A percentile compares a stretch with the other conserved stretches of the same genome.
Conservation (phyloP, 306 rosid species). For the Gastrolobium bilobum region DNA sequence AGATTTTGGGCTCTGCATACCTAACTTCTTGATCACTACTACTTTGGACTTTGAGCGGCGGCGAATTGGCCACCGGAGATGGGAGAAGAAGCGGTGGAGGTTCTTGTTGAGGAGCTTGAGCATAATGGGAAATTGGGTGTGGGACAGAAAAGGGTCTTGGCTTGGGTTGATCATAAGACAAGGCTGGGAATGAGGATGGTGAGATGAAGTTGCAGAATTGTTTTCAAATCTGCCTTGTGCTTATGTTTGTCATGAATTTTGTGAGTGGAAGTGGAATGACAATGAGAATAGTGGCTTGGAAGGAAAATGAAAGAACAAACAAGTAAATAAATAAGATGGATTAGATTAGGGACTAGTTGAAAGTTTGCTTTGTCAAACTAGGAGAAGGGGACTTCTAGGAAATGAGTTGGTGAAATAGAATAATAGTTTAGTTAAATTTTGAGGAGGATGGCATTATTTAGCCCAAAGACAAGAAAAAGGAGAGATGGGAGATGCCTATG, state of each 20-base stretch:
- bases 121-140: slow-evolving; percentile 55
- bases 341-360: slow-evolving; percentile 31
- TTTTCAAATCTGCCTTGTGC: slow-evolving; percentile 39
- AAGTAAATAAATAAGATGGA: neutral
- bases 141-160: slow-evolving; percentile 26
- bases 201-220: slow-evolving; percentile 48
- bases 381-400: slow-evolving; percentile 45
- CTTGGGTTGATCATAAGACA: slow-evolving; percentile 41
- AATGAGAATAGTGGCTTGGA: slow-evolving; percentile 41
- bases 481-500: neutral
- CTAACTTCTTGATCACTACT: slow-evolving; percentile 56
- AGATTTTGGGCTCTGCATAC: slow-evolving; percentile 49
- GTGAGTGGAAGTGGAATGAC: slow-evolving; percentile 16
- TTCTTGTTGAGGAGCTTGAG: slow-evolving; percentile 61
- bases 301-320: slow-evolving; percentile 36
- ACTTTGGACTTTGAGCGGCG: slow-evolving; percentile 62
- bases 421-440: slow-evolving; percentile 12
- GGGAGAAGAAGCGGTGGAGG: slow-evolving; percentile 72
- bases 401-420: slow-evolving; percentile 48
- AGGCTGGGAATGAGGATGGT: neutral
- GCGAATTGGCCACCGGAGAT: slow-evolving; percentile 69
- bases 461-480: slow-evolving; percentile 30
- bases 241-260: slow-evolving; percentile 45
- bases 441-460: slow-evolving; percentile 31
- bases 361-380: slow-evolving; percentile 38